Evolutionary conservation across 495 filamentous ascomycete genomes (phyloP), one percentile per base, ranked within the genome.

Genomic region (Corynascus novoguineensis): DNA sequence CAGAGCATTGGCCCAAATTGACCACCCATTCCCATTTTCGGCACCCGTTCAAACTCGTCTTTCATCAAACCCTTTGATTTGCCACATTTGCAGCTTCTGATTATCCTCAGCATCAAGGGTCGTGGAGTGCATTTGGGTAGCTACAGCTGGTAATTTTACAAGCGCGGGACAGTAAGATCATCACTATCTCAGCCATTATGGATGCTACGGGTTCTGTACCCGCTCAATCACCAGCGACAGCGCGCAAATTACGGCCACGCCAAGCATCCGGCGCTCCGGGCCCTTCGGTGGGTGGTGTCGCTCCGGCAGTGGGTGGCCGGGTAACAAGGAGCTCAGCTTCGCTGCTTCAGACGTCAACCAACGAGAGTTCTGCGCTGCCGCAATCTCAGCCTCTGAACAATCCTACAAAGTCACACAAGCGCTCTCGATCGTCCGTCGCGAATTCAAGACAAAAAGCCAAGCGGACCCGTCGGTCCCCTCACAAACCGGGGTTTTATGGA

Each of bases 231-330:
- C 12, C 55, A 41, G 35, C 48, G 42, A 27, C 55, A 22, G 37
- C 49, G n/a, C 59, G 63, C 49, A 37, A 53, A 22, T 51, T 66
- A 28, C 51, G 64, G 57, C 64, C 61, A 37, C 66, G 66, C 64
- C 66, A 55, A 64, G 55, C 56, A 17, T 8, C 54, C 24, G 60
- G 42, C 8, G 37, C n/a, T 53, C 59, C 49, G 66, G 55, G 41
- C 35, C 14, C 34, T 11, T 42, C 60, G 56, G 34, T 54, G 25
- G 63, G 60, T 55, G 46, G 14, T 15, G 42, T 51, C 58, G 38
- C 47, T 12, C 58, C 55, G 41, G 56, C 34, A 38, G 42, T 7
- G 12, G 53, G 56, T 35, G 58, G 61, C 44, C 58, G 59, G 48
- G 53, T 60, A 9, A 67, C 66, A 11, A 58, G 64, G 51, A 62